Evolutionary conservation across 2,329 filamentous ascomycete genomes (phyloP).

Genomic region (Venturia nashicola): DNA sequence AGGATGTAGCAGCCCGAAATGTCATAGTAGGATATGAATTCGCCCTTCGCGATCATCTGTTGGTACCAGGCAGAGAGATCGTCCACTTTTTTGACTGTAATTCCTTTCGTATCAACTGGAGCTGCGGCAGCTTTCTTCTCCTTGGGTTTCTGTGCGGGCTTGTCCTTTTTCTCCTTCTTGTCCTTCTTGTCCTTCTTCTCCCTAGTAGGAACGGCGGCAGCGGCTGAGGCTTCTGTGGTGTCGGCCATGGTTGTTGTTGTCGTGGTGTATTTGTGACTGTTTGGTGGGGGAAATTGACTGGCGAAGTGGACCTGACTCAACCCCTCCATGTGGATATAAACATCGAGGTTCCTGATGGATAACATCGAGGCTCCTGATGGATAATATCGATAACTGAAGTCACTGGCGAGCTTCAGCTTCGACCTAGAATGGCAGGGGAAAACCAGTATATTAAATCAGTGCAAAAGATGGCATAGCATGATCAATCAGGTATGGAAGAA

Average conservation of each 20-base stretch:
- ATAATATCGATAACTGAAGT: too few relatives aligned
- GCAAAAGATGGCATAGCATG: too few relatives aligned
- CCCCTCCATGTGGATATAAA: too few relatives aligned
- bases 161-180: slow-evolving; percentile 13
- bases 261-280: not conserved
- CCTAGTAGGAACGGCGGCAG: not conserved
- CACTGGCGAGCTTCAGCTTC: too few relatives aligned
- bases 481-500: too few relatives aligned
- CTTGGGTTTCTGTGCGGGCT: slow-evolving; percentile 25
- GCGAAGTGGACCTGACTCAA: not conserved
- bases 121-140: slow-evolving; percentile 42
- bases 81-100: slow-evolving; percentile 71
- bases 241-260: slow-evolving; percentile 4
- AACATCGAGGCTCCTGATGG: too few relatives aligned
- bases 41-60: slow-evolving; percentile 90
- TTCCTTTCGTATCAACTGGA: slow-evolving; percentile 39
- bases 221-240: not conserved
- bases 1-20: slow-evolving; percentile 96
- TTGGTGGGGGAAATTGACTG: not conserved
- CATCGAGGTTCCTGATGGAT: too few relatives aligned
- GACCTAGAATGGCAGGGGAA: too few relatives aligned
- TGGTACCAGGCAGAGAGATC: slow-evolving; percentile 93
- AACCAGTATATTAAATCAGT: too few relatives aligned
- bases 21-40: slow-evolving; percentile 97
- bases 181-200: slow-evolving; percentile 10